These are phyloP conservation scores for Piper longum DNA, from an alignment of 164 flowering plant species.

Conservation along the genomic window DNA sequence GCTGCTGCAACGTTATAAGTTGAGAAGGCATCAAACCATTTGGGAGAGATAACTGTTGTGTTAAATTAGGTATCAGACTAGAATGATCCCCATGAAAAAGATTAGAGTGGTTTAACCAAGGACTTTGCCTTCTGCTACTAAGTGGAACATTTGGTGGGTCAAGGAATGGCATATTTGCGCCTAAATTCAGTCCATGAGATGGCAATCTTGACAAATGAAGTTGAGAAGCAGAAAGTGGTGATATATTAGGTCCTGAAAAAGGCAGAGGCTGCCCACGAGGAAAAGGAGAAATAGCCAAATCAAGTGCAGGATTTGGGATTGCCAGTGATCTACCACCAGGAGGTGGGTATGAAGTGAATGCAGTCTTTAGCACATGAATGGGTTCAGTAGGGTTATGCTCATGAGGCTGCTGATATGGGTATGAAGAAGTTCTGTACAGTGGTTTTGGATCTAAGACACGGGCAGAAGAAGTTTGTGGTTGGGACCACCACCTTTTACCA, in stretches of 20 bases:
- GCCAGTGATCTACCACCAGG: constrained; percentile 54
- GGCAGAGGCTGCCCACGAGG: constrained; percentile 34
- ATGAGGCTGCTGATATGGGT: constrained; percentile 46
- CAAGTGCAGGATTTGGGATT: constrained; percentile 34
- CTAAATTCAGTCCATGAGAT: constrained; percentile 34
- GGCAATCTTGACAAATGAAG: constrained; percentile 46
- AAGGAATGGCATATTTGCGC: constrained; percentile 36
- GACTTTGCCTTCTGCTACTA: constrained; percentile 32
- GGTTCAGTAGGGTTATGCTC: constrained; percentile 47
- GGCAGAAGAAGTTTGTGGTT: constrained; percentile 35
- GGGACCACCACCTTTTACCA: constrained; percentile 65
- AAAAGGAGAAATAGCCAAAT: constrained; percentile 21
- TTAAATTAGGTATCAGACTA: constrained; percentile 24
- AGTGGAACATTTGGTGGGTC: constrained; percentile 31
- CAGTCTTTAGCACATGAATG: constrained; percentile 41
- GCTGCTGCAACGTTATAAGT: constrained; percentile 34
- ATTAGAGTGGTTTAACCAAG: constrained; percentile 48
- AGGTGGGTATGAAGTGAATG: constrained; percentile 65
- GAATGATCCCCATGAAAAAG: constrained; percentile 45
- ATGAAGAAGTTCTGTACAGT: constrained; percentile 73
- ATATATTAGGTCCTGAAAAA: constrained; percentile 34
- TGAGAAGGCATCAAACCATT: constrained; percentile 53
- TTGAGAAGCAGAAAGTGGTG: constrained; percentile 43
- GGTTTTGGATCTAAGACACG: constrained; percentile 33
- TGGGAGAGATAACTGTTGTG: constrained; percentile 34